These are phyloP conservation scores for Mycosphaerella sp. DNA, from an alignment of 2,329 filamentous ascomycete species.

Conservation along the genomic window DNA sequence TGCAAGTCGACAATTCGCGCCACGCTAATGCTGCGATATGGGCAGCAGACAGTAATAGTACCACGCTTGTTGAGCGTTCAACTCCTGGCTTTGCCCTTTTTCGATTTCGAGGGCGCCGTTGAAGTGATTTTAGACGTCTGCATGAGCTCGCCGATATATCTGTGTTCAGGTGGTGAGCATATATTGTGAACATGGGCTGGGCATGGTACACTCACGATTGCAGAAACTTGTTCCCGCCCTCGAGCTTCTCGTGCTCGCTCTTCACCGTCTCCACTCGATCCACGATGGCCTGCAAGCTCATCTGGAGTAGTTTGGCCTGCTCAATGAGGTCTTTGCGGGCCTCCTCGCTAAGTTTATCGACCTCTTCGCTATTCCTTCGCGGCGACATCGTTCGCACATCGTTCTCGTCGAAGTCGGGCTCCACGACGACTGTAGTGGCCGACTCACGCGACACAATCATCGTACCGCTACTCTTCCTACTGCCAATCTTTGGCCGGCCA, in stretches of 20 bases:
- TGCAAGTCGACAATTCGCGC: constrained; percentile 17
- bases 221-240: constrained; percentile 93
- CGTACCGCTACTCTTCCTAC: constrained; percentile 70
- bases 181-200: background rate
- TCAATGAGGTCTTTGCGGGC: constrained; percentile 60
- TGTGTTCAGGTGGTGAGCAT: constrained; percentile 43
- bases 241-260: constrained; percentile 91
- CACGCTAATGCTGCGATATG: constrained; percentile 17
- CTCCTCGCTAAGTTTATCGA: constrained; percentile 78
- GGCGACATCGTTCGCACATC: constrained; percentile 95
- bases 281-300: constrained; percentile 80
- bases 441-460: constrained; percentile 64
- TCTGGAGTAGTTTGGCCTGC: constrained; percentile 83
- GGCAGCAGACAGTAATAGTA: constrained; percentile 13
- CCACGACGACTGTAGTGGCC: constrained; percentile 57
- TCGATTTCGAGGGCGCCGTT: constrained; percentile 45
- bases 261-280: constrained; percentile 92
- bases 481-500: constrained; percentile 59
- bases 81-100: constrained; percentile 34
- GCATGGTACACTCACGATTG: constrained; percentile 50
- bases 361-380: constrained; percentile 79
- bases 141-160: constrained; percentile 96
- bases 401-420: constrained; percentile 63
- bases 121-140: constrained; percentile 60
- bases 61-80: constrained; percentile 8